Conservation (phyloP, 805 yeast species). For the Hemisphaericaspora nanyangensis region DNA sequence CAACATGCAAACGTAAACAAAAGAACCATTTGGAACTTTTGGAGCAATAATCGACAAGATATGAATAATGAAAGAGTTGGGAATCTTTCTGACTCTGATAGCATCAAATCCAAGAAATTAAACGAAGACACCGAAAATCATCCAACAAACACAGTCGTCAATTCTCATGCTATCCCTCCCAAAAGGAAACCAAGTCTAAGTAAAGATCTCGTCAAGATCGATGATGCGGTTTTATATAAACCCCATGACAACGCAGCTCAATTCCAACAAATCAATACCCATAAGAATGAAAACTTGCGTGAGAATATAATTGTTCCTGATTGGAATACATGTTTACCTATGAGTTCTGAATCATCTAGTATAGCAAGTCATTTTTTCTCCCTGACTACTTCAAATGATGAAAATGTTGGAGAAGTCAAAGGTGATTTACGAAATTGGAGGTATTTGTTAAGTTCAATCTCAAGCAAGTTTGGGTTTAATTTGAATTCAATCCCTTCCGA, state of each 20-base stretch:
- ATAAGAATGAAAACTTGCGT: conserved; percentile 38
- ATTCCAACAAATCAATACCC: conserved; percentile 40
- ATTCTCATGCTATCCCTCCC: conserved; percentile 26
- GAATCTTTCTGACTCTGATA: background rate
- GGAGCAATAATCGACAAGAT: conserved; percentile 26
- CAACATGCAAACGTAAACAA: conserved; percentile 26
- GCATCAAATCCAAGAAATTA: background rate
- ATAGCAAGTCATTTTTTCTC: conserved; percentile 22
- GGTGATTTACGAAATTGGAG: conserved; percentile 36
- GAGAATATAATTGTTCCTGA: conserved; percentile 41
- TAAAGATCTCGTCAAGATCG: conserved; percentile 15
- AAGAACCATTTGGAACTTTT: conserved; percentile 32
- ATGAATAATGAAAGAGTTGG: background rate
- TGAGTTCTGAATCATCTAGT: conserved; percentile 1
- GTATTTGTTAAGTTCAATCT: conserved; percentile 28
- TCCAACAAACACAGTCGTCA: conserved; percentile 28
- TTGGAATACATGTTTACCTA: conserved; percentile 37
- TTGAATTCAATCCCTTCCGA: background rate
- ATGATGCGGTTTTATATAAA: conserved; percentile 43
- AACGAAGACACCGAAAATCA: conserved; percentile 5
- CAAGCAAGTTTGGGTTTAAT: conserved; percentile 30
- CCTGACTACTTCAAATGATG: conserved; percentile 20
- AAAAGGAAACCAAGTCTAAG: conserved; percentile 7
- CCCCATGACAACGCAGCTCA: conserved; percentile 39
- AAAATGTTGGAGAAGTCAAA: conserved; percentile 15